Base-by-base conservation (phyloP, 495 filamentous ascomycete species). In the Talaromyces proteolyticus region DNA sequence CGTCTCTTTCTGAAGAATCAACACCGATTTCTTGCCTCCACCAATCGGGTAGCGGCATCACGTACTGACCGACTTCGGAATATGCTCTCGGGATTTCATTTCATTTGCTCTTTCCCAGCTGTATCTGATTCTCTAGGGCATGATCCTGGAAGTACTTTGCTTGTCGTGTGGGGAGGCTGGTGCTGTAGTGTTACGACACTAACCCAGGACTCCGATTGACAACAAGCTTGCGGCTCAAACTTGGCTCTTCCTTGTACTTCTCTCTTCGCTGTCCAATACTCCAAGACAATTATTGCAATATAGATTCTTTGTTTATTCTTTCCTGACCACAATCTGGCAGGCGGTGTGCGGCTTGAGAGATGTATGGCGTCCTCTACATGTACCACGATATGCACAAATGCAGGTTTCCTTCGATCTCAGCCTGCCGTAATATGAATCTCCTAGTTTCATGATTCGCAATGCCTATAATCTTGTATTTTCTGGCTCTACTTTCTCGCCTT, bases 371-470 rank as follows among this genome's bases (percentile, higher is more conserved):
- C 29, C 21, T 24, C 45, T 47, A 37, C 45, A 49, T 36, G 29
- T 40, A 49, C 23, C 19, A 16, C 38, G 47, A 49, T 47, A 38
- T 47, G 44, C 26, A 47, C 25, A 24, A 14, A 47, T 47, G 47
- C 47, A 49, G 47, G 47, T 49, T 17, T 49, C 47, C 47, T 36
- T 47, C 36, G 25, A 21, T 34, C 29, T 36, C 38, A 49, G 22
- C 20, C 47, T 49, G 16, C 17, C 6, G 17, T 16, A 41, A 21
- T n/a, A 49, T 49, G 29, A 14, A 34, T 34, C 14, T 34, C 29
- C 29, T 34, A 34, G 8, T 34, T 14, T 4, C 14, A 14, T 34
- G 8, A 8, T 34, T 34, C 14, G 29, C 8, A 34, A 4, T 8
- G 29, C 29, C 8, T 34, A 4, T 34, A 34, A 14, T 14, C 29